A percentile compares a stretch with the other conserved stretches of the same genome.
These are phyloP conservation scores for Ophiostoma pallidulum DNA, from an alignment of 2,329 filamentous ascomycete species.

Conservation along the genomic window DNA sequence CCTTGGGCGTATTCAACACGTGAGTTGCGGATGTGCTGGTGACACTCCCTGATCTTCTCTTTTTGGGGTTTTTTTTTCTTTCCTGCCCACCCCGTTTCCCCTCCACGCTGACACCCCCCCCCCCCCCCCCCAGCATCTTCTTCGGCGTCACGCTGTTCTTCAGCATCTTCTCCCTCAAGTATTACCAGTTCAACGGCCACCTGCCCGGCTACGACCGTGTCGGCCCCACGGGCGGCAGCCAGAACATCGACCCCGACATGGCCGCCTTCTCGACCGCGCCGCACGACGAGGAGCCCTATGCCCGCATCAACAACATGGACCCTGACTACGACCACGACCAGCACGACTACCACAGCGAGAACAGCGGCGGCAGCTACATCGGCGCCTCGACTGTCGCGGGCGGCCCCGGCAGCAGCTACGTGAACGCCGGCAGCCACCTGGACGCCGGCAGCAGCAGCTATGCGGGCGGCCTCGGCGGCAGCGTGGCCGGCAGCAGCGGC, in stretches of 20 bases:
- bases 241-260: constrained; percentile 59
- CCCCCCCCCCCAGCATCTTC: constrained; percentile 38
- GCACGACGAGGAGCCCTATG: constrained; percentile 58
- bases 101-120: constrained; percentile 10
- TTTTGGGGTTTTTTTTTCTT: background rate
- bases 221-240: constrained; percentile 21
- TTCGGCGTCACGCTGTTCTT: constrained; percentile 45
- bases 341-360: constrained; percentile 15
- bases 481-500: constrained; percentile 10
- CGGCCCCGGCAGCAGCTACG: constrained; percentile 7
- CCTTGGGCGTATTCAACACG: constrained; percentile 53
- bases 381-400: constrained; percentile 6
- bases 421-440: constrained; percentile 28
- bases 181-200: constrained; percentile 52
- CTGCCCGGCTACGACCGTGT: constrained; percentile 52
- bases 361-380: constrained; percentile 12
- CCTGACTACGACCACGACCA: constrained; percentile 38
- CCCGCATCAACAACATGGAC: constrained; percentile 45
- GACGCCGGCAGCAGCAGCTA: constrained; percentile 22
- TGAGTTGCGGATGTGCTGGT: constrained; percentile 28
- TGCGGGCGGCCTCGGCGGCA: background rate
- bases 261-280: constrained; percentile 58
- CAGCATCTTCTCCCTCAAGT: constrained; percentile 51
- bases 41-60: background rate
- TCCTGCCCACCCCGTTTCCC: background rate